Evolutionary conservation across 352 stramenopile species (phyloP), one percentile per base, ranked within the genome.

Genomic region (Phytophthora hibernalis): DNA sequence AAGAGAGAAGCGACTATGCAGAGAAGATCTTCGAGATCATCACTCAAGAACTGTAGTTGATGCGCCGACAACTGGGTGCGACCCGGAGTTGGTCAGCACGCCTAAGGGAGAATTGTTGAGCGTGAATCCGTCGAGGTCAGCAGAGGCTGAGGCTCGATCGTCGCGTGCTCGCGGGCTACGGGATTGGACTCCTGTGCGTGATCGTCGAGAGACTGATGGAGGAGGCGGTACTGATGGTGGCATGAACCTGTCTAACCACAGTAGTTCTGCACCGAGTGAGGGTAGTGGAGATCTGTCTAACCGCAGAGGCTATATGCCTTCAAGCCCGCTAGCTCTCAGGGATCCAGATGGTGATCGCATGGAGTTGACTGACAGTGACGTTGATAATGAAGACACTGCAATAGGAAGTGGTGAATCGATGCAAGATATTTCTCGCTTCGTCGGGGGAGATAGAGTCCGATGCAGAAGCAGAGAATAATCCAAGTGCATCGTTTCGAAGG

Each of bases 251-350:
- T 48, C 47, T 65, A 48, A 65, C 28, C 22, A 33, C 33, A 64
- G 44, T 20, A 6, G n/a, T 38, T 31, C 44, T 22, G 45, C 43
- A 51, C 45, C 15, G 20, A 21, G n/a, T 21, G 8, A 5, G 45
- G 21, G 31, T 22, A 51, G n/a, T n/a, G n/a, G n/a, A n/a, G n/a
- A 21, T 3, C 42, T 67, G 59, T 47, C 30, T 61, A 55, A 67
- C 50, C 2, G 50, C 59, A 55, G 31, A 28, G 3, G 7, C n/a
- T n/a, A n/a, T n/a, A n/a, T n/a, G n/a, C n/a, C n/a, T n/a, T n/a
- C n/a, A n/a, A n/a, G n/a, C n/a, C n/a, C n/a, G n/a, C n/a, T n/a
- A n/a, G n/a, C n/a, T n/a, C n/a, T n/a, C n/a, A n/a, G n/a, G n/a
- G n/a, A n/a, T n/a, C n/a, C n/a, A n/a, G n/a, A n/a, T n/a, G n/a